Conservation (phyloP, 495 filamentous ascomycete species). For the Massariosphaeria phaeospora region DNA sequence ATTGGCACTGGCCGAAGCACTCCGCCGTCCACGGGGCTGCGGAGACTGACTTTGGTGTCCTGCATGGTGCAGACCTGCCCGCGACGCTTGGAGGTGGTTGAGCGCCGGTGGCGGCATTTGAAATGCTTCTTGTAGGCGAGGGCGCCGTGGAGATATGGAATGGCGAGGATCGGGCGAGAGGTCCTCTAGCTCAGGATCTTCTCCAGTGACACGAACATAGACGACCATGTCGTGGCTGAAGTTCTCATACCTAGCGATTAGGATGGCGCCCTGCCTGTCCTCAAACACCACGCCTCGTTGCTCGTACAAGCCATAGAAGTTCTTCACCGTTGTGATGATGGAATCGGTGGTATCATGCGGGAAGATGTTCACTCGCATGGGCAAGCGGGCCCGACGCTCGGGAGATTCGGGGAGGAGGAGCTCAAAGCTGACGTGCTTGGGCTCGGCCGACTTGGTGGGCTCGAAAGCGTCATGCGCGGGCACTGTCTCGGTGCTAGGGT, state of each 20-base stretch:
- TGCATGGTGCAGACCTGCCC: conserved; percentile 62
- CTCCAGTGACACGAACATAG: conserved; percentile 80
- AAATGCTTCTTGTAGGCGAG: conserved; percentile 38
- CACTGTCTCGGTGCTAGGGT: conserved; percentile 21
- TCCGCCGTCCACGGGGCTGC: conserved; percentile 66
- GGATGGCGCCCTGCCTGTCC: conserved; percentile 73
- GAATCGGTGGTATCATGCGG: conserved; percentile 93
- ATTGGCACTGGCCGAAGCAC: conserved; percentile 60
- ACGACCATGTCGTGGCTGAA: conserved; percentile 83
- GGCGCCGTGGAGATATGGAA: conserved; percentile 39
- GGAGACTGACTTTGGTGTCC: conserved; percentile 81
- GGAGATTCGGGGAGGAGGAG: conserved; percentile 70
- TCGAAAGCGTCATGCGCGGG: conserved; percentile 12
- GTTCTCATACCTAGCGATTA: conserved; percentile 95
- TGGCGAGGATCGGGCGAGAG: conserved; percentile 17
- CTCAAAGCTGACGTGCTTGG: conserved; percentile 56
- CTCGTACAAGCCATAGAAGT: conserved; percentile 91
- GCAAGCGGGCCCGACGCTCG: conserved; percentile 70
- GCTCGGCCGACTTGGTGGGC: conserved; percentile 23
- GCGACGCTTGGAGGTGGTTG: conserved; percentile 55
- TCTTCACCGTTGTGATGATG: conserved; percentile 93
- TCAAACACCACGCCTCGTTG: conserved; percentile 83
- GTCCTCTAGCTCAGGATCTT: conserved; percentile 37
- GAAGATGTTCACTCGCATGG: conserved; percentile 86
- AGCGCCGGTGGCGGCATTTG: conserved; percentile 47